Percentiles rank a stretch among this genome's conserved stretches.
These are phyloP conservation scores for Grifola frondosa DNA, from an alignment of 1,284 basidiomycete genomes.

Conservation along the genomic window DNA sequence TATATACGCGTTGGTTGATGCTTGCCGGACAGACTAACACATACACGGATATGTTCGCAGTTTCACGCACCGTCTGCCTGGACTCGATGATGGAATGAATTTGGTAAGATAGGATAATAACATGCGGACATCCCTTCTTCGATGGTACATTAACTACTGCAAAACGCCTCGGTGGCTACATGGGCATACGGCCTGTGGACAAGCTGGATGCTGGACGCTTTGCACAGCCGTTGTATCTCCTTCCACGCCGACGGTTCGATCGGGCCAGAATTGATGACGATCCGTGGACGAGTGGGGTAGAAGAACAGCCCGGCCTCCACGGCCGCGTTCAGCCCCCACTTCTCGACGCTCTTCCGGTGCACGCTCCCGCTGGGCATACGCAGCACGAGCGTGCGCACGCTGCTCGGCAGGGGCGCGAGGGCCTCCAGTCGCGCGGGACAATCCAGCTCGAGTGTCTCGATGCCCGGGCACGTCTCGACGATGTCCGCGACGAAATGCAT, in stretches of 20 bases:
- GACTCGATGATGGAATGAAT: too few relatives aligned
- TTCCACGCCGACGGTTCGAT: conserved; percentile 15
- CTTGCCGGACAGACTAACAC: too few relatives aligned
- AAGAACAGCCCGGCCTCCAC: conserved; percentile 14
- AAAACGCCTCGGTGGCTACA: too few relatives aligned
- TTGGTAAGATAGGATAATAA: too few relatives aligned
- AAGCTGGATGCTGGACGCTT: conserved; percentile 10
- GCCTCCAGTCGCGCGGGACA: conserved; percentile 14
- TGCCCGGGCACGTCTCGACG: conserved; percentile 24
- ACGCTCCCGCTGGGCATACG: conserved; percentile 8
- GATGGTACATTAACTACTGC: too few relatives aligned
- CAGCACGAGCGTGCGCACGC: conserved; percentile 25
- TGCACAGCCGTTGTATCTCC: conserved; percentile 12
- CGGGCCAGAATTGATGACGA: conserved; percentile 16
- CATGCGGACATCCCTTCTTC: too few relatives aligned
- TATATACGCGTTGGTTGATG: too few relatives aligned
- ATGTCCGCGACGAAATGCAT: conserved; percentile 28
- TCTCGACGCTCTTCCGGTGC: conserved; percentile 10
- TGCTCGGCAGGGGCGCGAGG: conserved; percentile 19
- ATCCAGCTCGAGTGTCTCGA: conserved; percentile 26
- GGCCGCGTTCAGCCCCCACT: conserved; percentile 17
- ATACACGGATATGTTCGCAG: too few relatives aligned
- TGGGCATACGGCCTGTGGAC: conserved; percentile 12
- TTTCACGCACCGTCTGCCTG: too few relatives aligned
- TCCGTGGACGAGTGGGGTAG: conserved; percentile 1